phyloP scores from a whole-genome alignment of 2,329 filamentous ascomycete genomes.

The Aureobasidium sp. region DNA sequence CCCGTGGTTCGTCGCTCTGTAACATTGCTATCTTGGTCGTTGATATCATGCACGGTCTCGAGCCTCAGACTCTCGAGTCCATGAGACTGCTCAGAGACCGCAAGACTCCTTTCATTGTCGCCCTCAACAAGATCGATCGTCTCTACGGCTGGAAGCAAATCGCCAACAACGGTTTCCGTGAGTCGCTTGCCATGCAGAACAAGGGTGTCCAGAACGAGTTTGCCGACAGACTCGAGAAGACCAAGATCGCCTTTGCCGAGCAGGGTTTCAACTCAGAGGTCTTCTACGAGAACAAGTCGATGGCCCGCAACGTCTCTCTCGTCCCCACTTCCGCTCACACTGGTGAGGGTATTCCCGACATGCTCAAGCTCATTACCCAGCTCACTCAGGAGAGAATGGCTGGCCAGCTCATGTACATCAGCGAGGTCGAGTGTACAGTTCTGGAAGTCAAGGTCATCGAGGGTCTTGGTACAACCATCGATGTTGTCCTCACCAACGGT shows the following conservation, averaged over 20 bases:
- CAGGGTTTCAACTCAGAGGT: conserved; percentile 97
- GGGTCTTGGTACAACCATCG: conserved; percentile 96
- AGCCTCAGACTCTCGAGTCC: conserved; percentile 94
- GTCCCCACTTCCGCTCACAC: conserved; percentile 96
- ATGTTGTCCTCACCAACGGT: conserved; percentile 94
- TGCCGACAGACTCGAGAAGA: conserved; percentile 78
- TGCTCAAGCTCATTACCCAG: conserved; percentile 89
- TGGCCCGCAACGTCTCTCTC: conserved; percentile 90
- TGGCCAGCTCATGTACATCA: conserved; percentile 93
- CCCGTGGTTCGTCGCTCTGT: conserved; percentile 93
- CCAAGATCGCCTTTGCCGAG: conserved; percentile 89
- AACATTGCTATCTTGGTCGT: conserved; percentile 99
- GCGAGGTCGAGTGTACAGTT: conserved; percentile 94
- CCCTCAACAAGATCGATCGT: conserved; percentile 99
- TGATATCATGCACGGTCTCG: conserved; percentile 99
- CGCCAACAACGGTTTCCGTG: conserved; percentile 96
- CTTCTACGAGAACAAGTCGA: conserved; percentile 96
- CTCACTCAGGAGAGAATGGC: conserved; percentile 98
- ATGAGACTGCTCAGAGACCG: conserved; percentile 89
- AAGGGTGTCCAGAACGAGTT: conserved; percentile 94
- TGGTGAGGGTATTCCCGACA: conserved; percentile 97
- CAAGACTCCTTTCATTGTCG: conserved; percentile 97
- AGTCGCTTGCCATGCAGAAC: conserved; percentile 82
- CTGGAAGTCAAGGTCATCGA: conserved; percentile 99
- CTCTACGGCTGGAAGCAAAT: conserved; percentile 98